Base-by-base conservation (phyloP, 148 eudicot genomes). In the Rhododendron molle region DNA sequence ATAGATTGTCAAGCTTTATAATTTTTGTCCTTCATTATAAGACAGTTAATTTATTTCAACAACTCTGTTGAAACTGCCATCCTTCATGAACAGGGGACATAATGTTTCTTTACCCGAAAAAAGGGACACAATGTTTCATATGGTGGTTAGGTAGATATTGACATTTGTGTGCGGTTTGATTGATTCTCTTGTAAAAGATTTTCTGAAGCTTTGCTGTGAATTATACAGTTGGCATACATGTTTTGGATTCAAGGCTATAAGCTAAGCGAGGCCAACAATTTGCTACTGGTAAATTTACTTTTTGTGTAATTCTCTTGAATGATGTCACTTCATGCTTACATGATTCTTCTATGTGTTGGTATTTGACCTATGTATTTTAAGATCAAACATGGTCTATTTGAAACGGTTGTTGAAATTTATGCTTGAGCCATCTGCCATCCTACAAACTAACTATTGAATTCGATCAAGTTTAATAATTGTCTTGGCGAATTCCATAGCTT, bases 181-280 rank as follows among this genome's bases (percentile, higher is more conserved):
- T 40, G 40, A 18, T 28, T 67, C 56, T 62, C 65, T 23, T 32
- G 20, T 49, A 16, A 36, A 76, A 76, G 23, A 49, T 30, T 18
- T 85, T 82, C 76, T 86, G 65, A 84, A 71, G 9, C 18, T 80
- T 71, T 81, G 9, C 85, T 87, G 69, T 77, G 80, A 30, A 52
- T 91, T 87, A 84, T 87, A 84, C 95, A 97, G 99, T 82, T 97
- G 87, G 96, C 99, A 74, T 97, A 97, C 90, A 95, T 97, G 98
- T 97, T 92, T 84, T 97, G 98, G 98, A 87, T 95, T 85, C 98
- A 92, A 88, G 98, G 98, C 54, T 97, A 95, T 86, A 91, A 79
- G 85, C 93, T 97, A 38, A 90, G 85, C 49, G 94, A 94, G 84
- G 98, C 98, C 71, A 89, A 88, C 90, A 85, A 62, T 65, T 89